Base-by-base conservation (phyloP, 305 asterid genomes). In the Striga hermonthica region DNA sequence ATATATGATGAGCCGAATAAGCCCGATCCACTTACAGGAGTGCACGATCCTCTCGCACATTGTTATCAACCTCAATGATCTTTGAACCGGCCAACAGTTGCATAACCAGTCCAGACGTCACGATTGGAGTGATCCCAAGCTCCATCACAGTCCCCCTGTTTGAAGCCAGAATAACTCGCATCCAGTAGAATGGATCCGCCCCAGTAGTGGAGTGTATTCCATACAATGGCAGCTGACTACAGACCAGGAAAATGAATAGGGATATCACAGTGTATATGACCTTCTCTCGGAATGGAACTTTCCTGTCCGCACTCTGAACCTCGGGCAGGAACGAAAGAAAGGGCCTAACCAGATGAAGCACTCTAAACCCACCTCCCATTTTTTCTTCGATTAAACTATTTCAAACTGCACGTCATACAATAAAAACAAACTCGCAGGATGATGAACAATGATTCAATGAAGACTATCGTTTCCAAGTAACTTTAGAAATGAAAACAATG, bases 181-280 rank as follows among this genome's bases (percentile, higher is more conserved):
- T 89, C 97, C 97, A 89, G 69, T 85, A 89, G 79, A 89, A 89
- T 7, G 97, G 97, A 80, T 87, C 95, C 1, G 97, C 97, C 4
- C 97, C 95, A 0, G 97, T 89, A 38, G 95, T 89, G 10, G 95
- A 86, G 80, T 89, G 97, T 73, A 89, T 89, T 35, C 95, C 97
- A 83, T 89, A 87, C 67, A 89, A 55, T 1, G 96, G 96, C 44
- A 89, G 87, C 82, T 89, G 96, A 83, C 95, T 86, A 75, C 96
- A 89, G 57, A 89, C 97, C 74, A 89, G 79, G 80, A 89, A 89
- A 69, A 89, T 86, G 83, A 83, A 84, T 65, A 89, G 88, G 45
- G 96, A 75, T 64, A 89, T 83, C 39, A 89, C 90, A 3, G 95
- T 89, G 79, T 89, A 89, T 39, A 84, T 83, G 58, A 89, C 96